Evolutionary conservation across 1,284 basidiomycete genomes (phyloP).

Genomic region (Cutaneotrichosporon spelunceum): DNA sequence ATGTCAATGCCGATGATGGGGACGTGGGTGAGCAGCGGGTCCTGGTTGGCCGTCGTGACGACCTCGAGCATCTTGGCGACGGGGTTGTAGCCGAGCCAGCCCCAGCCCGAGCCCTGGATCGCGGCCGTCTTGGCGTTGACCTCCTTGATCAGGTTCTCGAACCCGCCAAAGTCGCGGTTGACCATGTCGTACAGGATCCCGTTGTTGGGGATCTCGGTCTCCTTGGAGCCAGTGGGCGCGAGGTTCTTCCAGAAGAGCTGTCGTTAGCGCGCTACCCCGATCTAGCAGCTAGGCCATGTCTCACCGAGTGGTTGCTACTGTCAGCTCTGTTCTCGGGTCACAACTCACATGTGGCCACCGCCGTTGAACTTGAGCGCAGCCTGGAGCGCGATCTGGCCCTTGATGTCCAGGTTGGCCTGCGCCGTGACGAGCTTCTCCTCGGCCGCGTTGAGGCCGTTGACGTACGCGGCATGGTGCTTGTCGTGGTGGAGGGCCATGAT

Average conservation of each 20-base stretch:
- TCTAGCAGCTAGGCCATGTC: too few species aligned
- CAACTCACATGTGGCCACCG: constrained; percentile 61
- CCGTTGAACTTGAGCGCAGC: constrained; percentile 87
- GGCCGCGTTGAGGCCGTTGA: constrained; percentile 84
- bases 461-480: constrained; percentile 93
- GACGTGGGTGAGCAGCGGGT: constrained; percentile 79
- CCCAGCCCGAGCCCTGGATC: constrained; percentile 98
- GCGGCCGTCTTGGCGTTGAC: constrained; percentile 86
- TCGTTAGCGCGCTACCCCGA: too few species aligned
- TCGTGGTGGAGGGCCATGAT: constrained; percentile 93
- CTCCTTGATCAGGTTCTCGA: constrained; percentile 69
- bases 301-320: constrained; percentile 47
- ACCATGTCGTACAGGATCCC: constrained; percentile 79
- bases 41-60: constrained; percentile 92
- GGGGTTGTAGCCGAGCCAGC: constrained; percentile 83
- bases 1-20: constrained; percentile 96
- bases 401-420: constrained; percentile 59
- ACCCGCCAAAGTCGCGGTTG: constrained; percentile 75
- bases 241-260: constrained; percentile 98
- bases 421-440: constrained; percentile 71
- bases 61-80: constrained; percentile 75
- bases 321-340: not conserved
- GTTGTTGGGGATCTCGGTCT: constrained; percentile 61
- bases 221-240: constrained; percentile 61
- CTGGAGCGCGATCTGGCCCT: constrained; percentile 80